Conservation (phyloP, 768 basidiomycete genomes). For the Mycena chlorophos region DNA sequence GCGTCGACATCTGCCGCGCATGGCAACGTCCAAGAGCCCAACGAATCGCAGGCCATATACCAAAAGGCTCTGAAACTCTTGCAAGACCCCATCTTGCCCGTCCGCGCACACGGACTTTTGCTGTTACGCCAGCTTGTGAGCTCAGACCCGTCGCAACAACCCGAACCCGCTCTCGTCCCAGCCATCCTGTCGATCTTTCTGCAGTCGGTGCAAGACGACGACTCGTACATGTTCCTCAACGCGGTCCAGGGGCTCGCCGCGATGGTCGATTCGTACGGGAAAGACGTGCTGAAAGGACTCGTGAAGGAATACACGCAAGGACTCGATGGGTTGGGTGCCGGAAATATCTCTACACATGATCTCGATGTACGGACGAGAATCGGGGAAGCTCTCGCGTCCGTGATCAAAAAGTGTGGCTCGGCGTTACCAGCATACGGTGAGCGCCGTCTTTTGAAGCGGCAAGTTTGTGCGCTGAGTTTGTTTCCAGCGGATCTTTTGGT, state of each 20-base stretch:
- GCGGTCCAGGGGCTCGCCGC: slow-evolving; percentile 88
- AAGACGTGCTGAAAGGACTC: slow-evolving; percentile 66
- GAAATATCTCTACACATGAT: slow-evolving; percentile 54
- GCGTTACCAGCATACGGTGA: slow-evolving; percentile 69
- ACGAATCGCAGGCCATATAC: slow-evolving; percentile 64
- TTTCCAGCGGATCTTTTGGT: slow-evolving; percentile 65
- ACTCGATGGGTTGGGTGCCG: slow-evolving; percentile 50
- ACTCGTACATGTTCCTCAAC: slow-evolving; percentile 93
- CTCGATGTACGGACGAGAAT: slow-evolving; percentile 74
- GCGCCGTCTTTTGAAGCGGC: slow-evolving; percentile 18
- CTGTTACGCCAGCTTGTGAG: slow-evolving; percentile 77
- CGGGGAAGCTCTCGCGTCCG: slow-evolving; percentile 82
- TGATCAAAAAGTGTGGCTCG: slow-evolving; percentile 72
- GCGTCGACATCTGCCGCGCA: slow-evolving; percentile 53
- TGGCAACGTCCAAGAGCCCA: slow-evolving; percentile 33
- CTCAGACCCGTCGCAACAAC: slow-evolving; percentile 29
- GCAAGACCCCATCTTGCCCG: slow-evolving; percentile 90
- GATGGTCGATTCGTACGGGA: slow-evolving; percentile 78
- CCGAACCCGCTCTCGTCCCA: slow-evolving; percentile 68
- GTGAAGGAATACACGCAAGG: slow-evolving; percentile 64
- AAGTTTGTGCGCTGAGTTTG: not conserved
- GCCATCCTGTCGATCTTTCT: slow-evolving; percentile 87
- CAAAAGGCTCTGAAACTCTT: slow-evolving; percentile 85
- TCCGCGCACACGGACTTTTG: slow-evolving; percentile 88
- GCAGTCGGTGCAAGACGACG: slow-evolving; percentile 83